Conservation (phyloP, 2,329 filamentous ascomycete genomes). For the Whalleya microplaca region DNA sequence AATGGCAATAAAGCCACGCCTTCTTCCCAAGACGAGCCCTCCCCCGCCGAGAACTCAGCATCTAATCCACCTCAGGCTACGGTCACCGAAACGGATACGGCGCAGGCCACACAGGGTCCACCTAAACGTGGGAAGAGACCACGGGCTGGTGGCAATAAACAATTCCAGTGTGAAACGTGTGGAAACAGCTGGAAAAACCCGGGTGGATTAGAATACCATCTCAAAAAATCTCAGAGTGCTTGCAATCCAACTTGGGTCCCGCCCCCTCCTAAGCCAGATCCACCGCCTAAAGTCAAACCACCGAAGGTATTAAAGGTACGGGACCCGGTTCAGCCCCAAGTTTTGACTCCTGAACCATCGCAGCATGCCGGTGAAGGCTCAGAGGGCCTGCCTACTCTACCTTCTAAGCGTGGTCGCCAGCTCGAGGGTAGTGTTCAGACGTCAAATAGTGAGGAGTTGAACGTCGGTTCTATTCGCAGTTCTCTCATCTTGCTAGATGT, state of each 20-base stretch:
- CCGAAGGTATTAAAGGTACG: not conserved
- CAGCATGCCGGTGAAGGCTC: not conserved
- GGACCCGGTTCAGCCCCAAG: not conserved
- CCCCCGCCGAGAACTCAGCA: not conserved
- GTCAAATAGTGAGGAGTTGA: not conserved
- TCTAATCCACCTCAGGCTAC: not conserved
- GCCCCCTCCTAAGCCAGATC: slow-evolving; percentile 24
- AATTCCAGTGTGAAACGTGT: slow-evolving; percentile 57
- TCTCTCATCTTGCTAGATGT: slow-evolving; percentile 30
- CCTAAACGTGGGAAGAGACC: slow-evolving; percentile 14
- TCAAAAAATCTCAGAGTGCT: slow-evolving; percentile 55
- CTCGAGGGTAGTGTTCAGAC: not conserved
- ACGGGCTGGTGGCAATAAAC: slow-evolving; percentile 28
- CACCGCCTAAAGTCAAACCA: slow-evolving; percentile 15
- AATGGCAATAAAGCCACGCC: not conserved
- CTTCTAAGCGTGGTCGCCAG: slow-evolving; percentile 14
- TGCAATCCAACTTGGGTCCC: slow-evolving; percentile 56
- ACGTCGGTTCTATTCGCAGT: slow-evolving; percentile 1
- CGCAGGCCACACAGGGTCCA: slow-evolving; percentile 13
- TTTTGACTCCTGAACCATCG: not conserved
- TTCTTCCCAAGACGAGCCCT: not conserved
- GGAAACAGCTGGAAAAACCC: slow-evolving; percentile 61
- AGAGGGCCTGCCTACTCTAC: slow-evolving; percentile 3
- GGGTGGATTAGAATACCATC: slow-evolving; percentile 61
- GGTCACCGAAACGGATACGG: slow-evolving; percentile 7